Evolutionary conservation across 345 rosid genomes (phyloP).

Genomic region (Arabidopsis arenosa): DNA sequence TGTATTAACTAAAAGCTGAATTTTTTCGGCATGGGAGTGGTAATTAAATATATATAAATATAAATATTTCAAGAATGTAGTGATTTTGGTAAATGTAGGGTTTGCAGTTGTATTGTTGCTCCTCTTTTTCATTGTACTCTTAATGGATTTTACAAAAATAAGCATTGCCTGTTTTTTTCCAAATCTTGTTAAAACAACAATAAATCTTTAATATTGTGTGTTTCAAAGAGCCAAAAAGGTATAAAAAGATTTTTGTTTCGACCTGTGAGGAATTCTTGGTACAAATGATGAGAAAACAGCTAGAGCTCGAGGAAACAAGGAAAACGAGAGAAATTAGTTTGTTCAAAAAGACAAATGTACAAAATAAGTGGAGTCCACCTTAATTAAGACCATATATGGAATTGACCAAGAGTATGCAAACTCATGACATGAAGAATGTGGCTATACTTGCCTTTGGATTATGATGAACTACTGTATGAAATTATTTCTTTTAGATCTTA

Average conservation of each 20-base stretch:
- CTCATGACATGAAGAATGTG: slow-evolving; percentile 12
- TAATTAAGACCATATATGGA: slow-evolving; percentile 24
- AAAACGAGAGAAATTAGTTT: slow-evolving; percentile 22
- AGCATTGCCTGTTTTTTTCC: neutral
- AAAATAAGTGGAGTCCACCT: slow-evolving; percentile 26
- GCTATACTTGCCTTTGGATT: neutral
- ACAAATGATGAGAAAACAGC: slow-evolving; percentile 40
- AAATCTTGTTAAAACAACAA: neutral
- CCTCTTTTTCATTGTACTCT: neutral
- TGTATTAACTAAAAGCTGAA: slow-evolving; percentile 33
- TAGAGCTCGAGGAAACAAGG: slow-evolving; percentile 31
- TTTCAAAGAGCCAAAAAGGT: slow-evolving; percentile 1
- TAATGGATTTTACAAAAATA: neutral
- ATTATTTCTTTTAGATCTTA: neutral
- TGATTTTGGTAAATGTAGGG: slow-evolving; percentile 13
- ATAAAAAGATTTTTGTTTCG: slow-evolving; percentile 27
- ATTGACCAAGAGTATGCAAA: slow-evolving; percentile 26
- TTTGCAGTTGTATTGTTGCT: neutral
- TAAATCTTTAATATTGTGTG: neutral
- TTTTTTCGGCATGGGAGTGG: slow-evolving; percentile 30
- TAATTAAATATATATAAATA: slow-evolving; percentile 16
- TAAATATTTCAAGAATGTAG: slow-evolving; percentile 25
- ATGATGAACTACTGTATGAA: neutral
- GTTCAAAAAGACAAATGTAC: slow-evolving; percentile 19
- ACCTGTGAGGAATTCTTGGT: slow-evolving; percentile 36